Evolutionary conservation across 192 early-diverging fungal species (phyloP).

Genomic region (Glomus cerebriforme): DNA sequence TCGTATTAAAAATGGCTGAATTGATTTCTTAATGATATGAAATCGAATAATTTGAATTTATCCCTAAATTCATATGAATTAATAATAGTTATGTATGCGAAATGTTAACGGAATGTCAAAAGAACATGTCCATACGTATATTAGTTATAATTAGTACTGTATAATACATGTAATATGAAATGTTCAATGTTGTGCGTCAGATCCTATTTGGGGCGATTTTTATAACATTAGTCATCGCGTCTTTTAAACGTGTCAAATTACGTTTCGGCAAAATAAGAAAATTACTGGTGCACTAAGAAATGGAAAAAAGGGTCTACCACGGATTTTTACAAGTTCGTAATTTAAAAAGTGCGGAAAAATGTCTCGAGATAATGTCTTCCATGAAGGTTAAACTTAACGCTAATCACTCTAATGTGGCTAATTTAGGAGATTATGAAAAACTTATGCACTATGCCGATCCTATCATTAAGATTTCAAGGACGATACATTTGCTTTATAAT

Average conservation of each 20-base stretch:
- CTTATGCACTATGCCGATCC: too few relatives aligned
- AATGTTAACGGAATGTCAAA: background rate
- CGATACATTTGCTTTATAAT: too few relatives aligned
- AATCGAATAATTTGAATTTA: background rate
- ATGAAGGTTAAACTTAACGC: slow-evolving; percentile 4
- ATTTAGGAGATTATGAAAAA: background rate
- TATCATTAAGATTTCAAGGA: too few relatives aligned
- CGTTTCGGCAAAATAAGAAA: slow-evolving; percentile 12
- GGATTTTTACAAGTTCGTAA: slow-evolving; percentile 6
- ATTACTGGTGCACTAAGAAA: background rate
- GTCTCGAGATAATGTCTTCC: slow-evolving; percentile 10
- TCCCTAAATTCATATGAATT: background rate
- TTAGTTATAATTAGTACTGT: background rate
- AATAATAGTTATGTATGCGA: slow-evolving; percentile 7
- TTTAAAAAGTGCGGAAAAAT: slow-evolving; percentile 12
- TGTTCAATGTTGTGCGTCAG: too few relatives aligned
- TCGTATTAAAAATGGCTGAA: slow-evolving; percentile 6
- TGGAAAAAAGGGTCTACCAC: slow-evolving; percentile 2
- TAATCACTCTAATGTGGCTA: slow-evolving; percentile 18
- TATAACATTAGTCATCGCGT: background rate
- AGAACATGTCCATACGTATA: background rate
- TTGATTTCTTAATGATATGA: slow-evolving; percentile 1
- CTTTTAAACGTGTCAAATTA: too few relatives aligned
- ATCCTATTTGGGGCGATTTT: too few relatives aligned
- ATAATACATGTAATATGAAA: background rate